Evolutionary conservation across 2,329 filamentous ascomycete species (phyloP), one percentile per base, ranked within the genome.

Genomic region (Didymella lethalis): DNA sequence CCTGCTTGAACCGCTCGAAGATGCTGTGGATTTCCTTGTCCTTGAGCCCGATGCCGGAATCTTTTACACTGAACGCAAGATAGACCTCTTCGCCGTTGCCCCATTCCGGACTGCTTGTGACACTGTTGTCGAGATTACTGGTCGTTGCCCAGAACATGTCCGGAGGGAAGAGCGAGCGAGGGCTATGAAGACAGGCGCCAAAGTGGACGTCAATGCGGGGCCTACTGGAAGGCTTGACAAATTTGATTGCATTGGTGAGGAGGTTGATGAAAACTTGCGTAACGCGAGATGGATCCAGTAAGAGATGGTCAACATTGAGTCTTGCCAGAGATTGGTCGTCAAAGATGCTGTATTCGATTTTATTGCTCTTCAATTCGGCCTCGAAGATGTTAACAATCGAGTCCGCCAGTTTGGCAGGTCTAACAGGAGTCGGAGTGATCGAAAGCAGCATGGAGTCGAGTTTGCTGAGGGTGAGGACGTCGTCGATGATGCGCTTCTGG

Each of bases 231-330:
- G 74, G 66, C 38, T 79, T 77, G 0, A 80, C 80, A 49, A 79
- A 79, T 28, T 79, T 79, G 63, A 79, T 76, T 1, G 73, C 74
- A 36, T 79, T 79, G 2, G 90, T 92, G 18, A 94, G 79, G 3
- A 94, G 80, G 68, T 93, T 94, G 10, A 89, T 92, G 45, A 94
- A 86, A 58, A 96, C 92, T 70, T 96, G 93, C 0, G 80, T 75
- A 10, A 82, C 66, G 23, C 80, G 72, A 32, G 74, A 78, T 0
- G 79, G 77, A 57, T 82, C 80, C 0, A 82, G 63, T 20, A 77
- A 70, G 3, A 81, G 68, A 58, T 77, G 73, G 20, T 79, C 75
- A 11, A 81, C 69, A 4, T 63, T 63, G 7, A 81, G 63, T 5
- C 73, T 59, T 3, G 66, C 41, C 32, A 80, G 73, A 0, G 79